phyloP scores from a whole-genome alignment of 148 eudicot species.

The Cornus suecica region DNA sequence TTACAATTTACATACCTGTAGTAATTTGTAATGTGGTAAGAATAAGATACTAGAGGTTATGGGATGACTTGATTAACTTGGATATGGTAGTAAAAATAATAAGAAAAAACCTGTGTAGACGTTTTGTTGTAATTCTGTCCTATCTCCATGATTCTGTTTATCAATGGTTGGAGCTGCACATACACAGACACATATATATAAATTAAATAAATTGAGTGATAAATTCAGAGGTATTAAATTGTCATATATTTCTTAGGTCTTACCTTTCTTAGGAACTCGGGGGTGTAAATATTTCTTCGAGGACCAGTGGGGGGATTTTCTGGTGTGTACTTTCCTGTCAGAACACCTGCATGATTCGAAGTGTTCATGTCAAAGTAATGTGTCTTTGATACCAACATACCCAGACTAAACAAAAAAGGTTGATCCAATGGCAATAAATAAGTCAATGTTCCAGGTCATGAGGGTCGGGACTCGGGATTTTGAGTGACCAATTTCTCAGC shows the following conservation, averaged over 20 bases:
- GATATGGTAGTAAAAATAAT: background rate
- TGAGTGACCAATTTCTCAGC: background rate
- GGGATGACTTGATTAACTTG: background rate
- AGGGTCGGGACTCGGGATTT: no score
- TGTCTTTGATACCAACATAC: background rate
- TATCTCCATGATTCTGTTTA: constrained; percentile 74
- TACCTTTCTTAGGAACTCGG: constrained; percentile 70
- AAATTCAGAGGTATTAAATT: background rate
- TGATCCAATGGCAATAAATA: background rate
- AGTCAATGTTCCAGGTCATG: no score
- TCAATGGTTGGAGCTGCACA: constrained; percentile 86
- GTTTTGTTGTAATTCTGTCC: constrained; percentile 70
- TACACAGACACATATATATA: background rate
- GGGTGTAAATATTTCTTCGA: constrained; percentile 78
- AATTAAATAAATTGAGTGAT: background rate
- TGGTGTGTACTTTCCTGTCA: constrained; percentile 93
- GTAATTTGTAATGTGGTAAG: background rate
- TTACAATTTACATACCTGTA: background rate
- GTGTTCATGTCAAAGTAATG: background rate
- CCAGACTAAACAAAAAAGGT: background rate
- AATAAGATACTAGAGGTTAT: background rate
- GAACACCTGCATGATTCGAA: constrained; percentile 52
- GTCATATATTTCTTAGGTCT: background rate
- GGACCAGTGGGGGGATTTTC: constrained; percentile 91
- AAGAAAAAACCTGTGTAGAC: constrained; percentile 64